Conservation (phyloP, 345 rosid genomes). For the Camelina hispida region DNA sequence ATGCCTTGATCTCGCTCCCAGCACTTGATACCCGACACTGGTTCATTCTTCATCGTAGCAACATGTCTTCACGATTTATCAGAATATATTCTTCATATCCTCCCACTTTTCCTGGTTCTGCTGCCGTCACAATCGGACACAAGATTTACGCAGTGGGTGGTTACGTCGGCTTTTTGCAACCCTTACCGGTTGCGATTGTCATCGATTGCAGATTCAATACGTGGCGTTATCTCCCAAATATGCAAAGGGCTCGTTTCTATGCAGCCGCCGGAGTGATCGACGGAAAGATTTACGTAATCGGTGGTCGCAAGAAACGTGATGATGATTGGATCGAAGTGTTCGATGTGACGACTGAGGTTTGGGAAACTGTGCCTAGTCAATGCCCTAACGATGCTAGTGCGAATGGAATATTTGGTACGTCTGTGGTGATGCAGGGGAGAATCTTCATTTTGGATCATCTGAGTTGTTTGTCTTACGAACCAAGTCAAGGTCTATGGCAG, state of each 20-base stretch:
- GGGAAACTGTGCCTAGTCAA: background rate
- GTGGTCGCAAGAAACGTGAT: background rate
- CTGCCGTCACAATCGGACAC: constrained; percentile 12
- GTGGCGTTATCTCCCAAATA: background rate
- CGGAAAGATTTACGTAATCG: constrained; percentile 19
- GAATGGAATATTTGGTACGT: background rate
- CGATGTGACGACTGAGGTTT: background rate
- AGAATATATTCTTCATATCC: background rate
- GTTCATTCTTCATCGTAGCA: background rate
- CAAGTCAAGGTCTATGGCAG: background rate
- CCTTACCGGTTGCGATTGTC: background rate
- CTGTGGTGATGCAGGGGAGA: background rate
- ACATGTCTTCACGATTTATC: background rate
- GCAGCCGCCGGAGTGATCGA: constrained; percentile 12
- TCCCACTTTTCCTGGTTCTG: background rate
- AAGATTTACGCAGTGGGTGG: constrained; percentile 11
- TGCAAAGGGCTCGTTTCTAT: background rate
- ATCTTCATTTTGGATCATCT: background rate
- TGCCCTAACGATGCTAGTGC: background rate
- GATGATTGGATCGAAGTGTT: background rate
- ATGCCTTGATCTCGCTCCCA: background rate
- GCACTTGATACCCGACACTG: background rate
- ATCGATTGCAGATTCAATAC: constrained; percentile 10
- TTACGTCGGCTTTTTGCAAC: no score
- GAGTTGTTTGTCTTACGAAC: background rate